Percentiles rank a stretch among this genome's conserved stretches.
Evolutionary conservation across 768 basidiomycete genomes (phyloP).

Genomic region (Lentinus tigrinus): DNA sequence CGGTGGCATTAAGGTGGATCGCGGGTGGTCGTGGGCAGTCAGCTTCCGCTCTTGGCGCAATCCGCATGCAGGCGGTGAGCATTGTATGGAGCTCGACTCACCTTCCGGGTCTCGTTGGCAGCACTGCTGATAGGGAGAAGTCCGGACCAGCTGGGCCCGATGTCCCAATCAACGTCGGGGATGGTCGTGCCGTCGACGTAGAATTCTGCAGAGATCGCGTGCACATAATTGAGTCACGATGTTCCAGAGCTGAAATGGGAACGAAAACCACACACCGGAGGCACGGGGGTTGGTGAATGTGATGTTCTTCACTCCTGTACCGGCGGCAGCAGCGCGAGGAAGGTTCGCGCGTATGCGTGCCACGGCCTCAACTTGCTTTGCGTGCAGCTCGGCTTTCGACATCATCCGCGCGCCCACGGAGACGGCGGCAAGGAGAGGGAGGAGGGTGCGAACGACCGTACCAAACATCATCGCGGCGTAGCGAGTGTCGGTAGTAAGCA

Average conservation of each 20-base stretch:
- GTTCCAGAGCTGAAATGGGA: neutral
- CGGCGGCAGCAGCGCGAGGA: constrained; percentile 9
- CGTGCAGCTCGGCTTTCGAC: constrained; percentile 42
- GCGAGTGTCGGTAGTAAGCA: too few relatives aligned
- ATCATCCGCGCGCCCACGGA: constrained; percentile 12
- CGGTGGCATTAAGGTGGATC: neutral
- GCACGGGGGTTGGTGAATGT: constrained; percentile 69
- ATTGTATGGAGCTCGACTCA: constrained; percentile 18
- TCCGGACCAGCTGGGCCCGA: constrained; percentile 76
- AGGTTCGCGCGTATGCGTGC: constrained; percentile 33
- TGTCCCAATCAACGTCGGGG: constrained; percentile 69
- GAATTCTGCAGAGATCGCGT: constrained; percentile 45
- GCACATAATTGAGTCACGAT: neutral
- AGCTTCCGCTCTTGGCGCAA: neutral
- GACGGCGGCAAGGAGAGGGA: constrained; percentile 4
- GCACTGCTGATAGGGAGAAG: constrained; percentile 65
- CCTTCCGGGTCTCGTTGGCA: constrained; percentile 66
- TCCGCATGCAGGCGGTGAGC: neutral
- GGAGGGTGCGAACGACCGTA: neutral
- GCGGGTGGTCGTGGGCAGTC: neutral
- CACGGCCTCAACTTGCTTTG: constrained; percentile 47
- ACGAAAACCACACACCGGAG: constrained; percentile 40
- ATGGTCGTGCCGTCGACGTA: constrained; percentile 66
- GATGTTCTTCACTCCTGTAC: constrained; percentile 51
- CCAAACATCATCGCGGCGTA: constrained; percentile 3